Percentiles rank a stretch among this genome's conserved stretches.
phyloP scores from a whole-genome alignment of 139 green algal species.

The Chlorella vulgaris region DNA sequence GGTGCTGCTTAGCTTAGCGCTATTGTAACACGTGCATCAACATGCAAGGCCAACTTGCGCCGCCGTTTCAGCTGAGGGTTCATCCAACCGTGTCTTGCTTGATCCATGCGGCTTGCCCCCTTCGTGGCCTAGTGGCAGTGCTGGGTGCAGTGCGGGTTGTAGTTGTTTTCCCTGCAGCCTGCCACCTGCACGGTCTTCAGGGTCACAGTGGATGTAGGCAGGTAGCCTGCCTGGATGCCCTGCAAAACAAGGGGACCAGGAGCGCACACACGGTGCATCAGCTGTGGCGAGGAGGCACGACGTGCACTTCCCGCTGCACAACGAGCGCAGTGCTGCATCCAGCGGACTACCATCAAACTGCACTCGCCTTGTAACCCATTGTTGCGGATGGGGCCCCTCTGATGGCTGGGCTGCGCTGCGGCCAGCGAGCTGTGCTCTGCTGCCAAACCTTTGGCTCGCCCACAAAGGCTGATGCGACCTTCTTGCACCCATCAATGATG shows the following conservation, averaged over 20 bases:
- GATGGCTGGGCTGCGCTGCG: constrained; percentile 29
- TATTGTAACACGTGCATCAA: too few relatives aligned
- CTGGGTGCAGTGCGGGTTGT: too few relatives aligned
- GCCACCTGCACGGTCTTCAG: constrained; percentile 47
- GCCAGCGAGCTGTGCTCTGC: constrained; percentile 17
- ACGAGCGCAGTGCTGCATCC: too few relatives aligned
- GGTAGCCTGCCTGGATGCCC: constrained; percentile 65
- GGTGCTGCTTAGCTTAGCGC: too few relatives aligned
- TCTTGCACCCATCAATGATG: constrained; percentile 4
- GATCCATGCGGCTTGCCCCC: too few relatives aligned
- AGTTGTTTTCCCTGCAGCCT: constrained; percentile 12
- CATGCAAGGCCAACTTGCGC: too few relatives aligned
- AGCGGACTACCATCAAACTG: too few relatives aligned
- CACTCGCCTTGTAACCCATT: constrained; percentile 55
- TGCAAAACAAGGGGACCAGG: background rate
- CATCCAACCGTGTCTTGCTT: too few relatives aligned
- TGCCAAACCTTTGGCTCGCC: constrained; percentile 1
- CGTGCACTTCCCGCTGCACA: too few relatives aligned
- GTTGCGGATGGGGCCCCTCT: constrained; percentile 27
- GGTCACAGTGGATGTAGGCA: constrained; percentile 54
- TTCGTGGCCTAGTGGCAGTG: too few relatives aligned
- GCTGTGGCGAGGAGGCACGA: background rate
- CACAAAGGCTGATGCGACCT: background rate
- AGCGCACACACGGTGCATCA: background rate
- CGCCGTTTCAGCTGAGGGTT: too few relatives aligned